These are phyloP conservation scores for Blastobotrys aristatus DNA, from an alignment of 1,139 yeast species.

Conservation along the genomic window DNA sequence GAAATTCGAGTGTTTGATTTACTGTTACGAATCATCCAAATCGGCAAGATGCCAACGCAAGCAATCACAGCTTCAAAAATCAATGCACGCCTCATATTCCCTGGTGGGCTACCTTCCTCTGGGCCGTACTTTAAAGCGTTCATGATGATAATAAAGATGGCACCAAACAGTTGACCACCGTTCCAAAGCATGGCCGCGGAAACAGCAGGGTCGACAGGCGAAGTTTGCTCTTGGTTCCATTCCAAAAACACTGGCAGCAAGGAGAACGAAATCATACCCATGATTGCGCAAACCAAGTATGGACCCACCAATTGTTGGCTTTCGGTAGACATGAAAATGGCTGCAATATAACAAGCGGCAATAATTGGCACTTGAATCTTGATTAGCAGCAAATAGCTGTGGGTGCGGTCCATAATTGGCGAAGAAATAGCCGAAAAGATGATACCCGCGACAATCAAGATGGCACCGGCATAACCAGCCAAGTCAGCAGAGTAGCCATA, in stretches of 20 bases:
- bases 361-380: conserved; percentile 30
- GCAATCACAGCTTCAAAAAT: conserved; percentile 35
- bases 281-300: conserved; percentile 32
- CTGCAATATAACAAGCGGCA: conserved; percentile 32
- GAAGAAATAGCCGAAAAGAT: conserved; percentile 32
- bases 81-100: conserved; percentile 33
- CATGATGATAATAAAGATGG: conserved; percentile 34
- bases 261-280: conserved; percentile 35
- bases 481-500: conserved; percentile 34
- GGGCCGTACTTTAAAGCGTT: conserved; percentile 30
- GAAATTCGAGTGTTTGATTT: conserved; percentile 20
- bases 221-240: conserved; percentile 35
- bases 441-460: conserved; percentile 33
- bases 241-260: conserved; percentile 34
- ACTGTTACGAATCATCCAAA: conserved; percentile 20
- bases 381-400: conserved; percentile 27
- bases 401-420: conserved; percentile 33
- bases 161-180: conserved; percentile 36
- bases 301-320: conserved; percentile 31
- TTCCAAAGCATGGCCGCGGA: conserved; percentile 33
- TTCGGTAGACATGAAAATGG: conserved; percentile 31
- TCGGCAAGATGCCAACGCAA: conserved; percentile 26
- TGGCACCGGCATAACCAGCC: conserved; percentile 36
- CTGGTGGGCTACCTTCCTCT: conserved; percentile 31
- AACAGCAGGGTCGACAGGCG: conserved; percentile 34